Evolutionary conservation across 768 basidiomycete species (phyloP), one percentile per base, ranked within the genome.

Genomic region (Lentinula sp.): DNA sequence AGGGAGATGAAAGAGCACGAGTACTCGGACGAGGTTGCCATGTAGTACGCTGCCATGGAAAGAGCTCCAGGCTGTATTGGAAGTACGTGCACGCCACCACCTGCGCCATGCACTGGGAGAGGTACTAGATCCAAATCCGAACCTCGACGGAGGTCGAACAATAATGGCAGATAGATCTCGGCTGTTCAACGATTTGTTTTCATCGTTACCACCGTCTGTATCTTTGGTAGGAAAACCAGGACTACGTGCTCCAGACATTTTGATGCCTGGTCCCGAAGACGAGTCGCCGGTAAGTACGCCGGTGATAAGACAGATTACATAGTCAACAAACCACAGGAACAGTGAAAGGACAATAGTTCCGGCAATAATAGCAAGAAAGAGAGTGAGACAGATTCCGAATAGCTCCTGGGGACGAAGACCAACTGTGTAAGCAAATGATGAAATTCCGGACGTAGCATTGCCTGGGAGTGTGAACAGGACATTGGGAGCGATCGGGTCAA

Each of bases 1-100:
- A 6, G 96, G 96, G 18, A 98, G 84, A 73, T 99, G 96, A 76
- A 99, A 98, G 37, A 95, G 77, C 42, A 97, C 80, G 46, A 98
- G 83, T 60, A 98, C 78, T 62, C 96, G 90, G 61, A 95, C 87
- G 62, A 98, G 85, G 72, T 97, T 98, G 49, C 96, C 96, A 65
- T 91, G 87, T 57, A 93, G 76, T 55, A 92, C 84, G 65, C 83
- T 89, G 16, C 86, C 82, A 70, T 94, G 92, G 74, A 94, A 91
- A 16, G 89, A 88, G 54, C 85, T 85, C 62, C 89, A 80, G 65
- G 86, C 81, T 37, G 23, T 16, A 39, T 28, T 49, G 18, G 46
- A 16, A 4, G 82, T 78, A 50, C 85, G 81, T 28, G 83, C 64
- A 56, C 79, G 75, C 78, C 80, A 81, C 84, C 84, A 87, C 52